Conservation (phyloP, 495 filamentous ascomycete genomes). For the Xylaria castorea region DNA sequence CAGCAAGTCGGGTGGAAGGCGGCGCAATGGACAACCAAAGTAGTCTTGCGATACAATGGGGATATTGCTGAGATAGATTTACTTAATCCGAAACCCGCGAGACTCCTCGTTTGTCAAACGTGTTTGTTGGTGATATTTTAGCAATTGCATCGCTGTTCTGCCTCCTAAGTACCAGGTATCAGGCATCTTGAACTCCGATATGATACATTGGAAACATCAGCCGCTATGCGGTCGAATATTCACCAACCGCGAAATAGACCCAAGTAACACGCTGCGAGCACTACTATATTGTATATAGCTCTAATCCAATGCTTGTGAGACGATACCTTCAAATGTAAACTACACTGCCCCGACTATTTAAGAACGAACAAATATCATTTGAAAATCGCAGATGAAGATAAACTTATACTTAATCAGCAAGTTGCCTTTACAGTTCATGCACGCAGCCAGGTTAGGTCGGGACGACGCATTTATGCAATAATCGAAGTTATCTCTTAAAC, state of each 20-base stretch:
- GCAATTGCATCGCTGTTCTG: background rate
- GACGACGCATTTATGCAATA: constrained; percentile 5
- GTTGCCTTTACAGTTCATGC: background rate
- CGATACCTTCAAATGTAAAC: background rate
- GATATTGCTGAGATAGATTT: background rate
- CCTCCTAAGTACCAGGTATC: background rate
- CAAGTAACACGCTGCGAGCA: background rate
- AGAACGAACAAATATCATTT: background rate
- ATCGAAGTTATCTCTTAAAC: constrained; percentile 3
- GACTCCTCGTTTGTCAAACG: background rate
- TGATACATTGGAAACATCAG: too few relatives aligned
- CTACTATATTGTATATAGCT: background rate
- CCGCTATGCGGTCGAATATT: too few relatives aligned
- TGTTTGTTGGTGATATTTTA: background rate
- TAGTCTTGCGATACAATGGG: background rate
- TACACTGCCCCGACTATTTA: background rate
- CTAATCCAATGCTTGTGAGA: too few relatives aligned
- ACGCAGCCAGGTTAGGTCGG: background rate
- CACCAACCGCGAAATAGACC: too few relatives aligned
- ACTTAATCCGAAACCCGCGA: background rate
- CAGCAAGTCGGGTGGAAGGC: constrained; percentile 81
- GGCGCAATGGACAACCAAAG: constrained; percentile 63
- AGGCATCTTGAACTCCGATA: background rate
- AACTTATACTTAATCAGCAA: too few relatives aligned
- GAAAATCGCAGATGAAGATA: background rate